Evolutionary conservation across 2,329 filamentous ascomycete species (phyloP), one percentile per base, ranked within the genome.

Genomic region (Tolypocladium endophyticum): DNA sequence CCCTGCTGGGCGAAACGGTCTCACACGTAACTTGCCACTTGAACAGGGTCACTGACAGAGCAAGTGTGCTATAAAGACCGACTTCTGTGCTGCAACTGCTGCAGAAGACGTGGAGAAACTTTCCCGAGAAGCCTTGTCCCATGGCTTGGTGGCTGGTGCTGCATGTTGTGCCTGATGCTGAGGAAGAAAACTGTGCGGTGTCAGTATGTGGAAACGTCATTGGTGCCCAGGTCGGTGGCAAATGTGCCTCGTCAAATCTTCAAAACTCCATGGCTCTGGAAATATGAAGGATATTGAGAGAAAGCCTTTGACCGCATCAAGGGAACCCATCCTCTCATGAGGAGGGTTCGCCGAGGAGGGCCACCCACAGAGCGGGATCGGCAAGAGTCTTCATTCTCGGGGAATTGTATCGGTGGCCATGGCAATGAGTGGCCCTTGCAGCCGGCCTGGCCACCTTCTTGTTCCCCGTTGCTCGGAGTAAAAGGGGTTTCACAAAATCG

Each of bases 351-450:
- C 61, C 47, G 56, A 62, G 35, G 52, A 57, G 60, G 35, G 60
- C 64, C 64, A 65, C 65, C 66, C 68, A 67, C 59, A 54, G 53
- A 41, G 56, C 60, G 62, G 65, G 65, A 59, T 67, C 62, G 64
- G 69, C 64, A 60, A 60, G 45, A 58, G 64, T 58, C 61, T 57
- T 83, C 75, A 61, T 71, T 88, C 66, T 88, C 68, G 85, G 85
- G 83, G 79, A 83, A 75, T 82, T 84, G 85, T 87, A 88, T 87
- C 85, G 84, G 79, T 85, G 79, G 74, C 77, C 79, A 81, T 69
- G 76, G 77, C 81, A 87, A 71, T 76, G 76, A 74, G 67, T 55
- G 74, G 75, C 72, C 65, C 60, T 63, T 61, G 66, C 60, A 62
- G 73, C 76, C 72, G 78, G 77, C 74, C 73, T 77, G 80, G 79